Percentiles rank a stretch among this genome's conserved stretches.
These are phyloP conservation scores for Xylariaceae sp. DNA, from an alignment of 2,329 filamentous ascomycete genomes.

Conservation along the genomic window DNA sequence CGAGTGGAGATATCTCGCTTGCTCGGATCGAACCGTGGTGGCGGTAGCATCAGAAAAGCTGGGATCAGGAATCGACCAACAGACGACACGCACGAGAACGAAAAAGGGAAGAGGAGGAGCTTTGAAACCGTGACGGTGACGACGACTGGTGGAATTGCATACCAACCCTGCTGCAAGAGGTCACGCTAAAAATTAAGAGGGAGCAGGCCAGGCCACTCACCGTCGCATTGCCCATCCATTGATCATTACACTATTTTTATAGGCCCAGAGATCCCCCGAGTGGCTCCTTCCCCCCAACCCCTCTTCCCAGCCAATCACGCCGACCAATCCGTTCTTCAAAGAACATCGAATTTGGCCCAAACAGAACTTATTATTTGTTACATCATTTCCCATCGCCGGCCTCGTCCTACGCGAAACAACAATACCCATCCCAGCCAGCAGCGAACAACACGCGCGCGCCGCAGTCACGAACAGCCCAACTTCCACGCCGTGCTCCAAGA, in stretches of 20 bases:
- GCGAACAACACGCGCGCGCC: too few relatives aligned
- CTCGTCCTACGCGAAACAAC: constrained; percentile 11
- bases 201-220: too few relatives aligned
- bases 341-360: constrained; percentile 19
- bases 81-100: constrained; percentile 1
- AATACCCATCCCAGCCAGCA: too few relatives aligned
- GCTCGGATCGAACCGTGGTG: constrained; percentile 2
- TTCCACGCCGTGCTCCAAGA: too few relatives aligned
- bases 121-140: not conserved
- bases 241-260: too few relatives aligned
- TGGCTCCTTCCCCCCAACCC: constrained; percentile 8
- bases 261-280: not conserved
- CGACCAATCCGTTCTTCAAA: constrained; percentile 27
- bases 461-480: too few relatives aligned
- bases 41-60: not conserved
- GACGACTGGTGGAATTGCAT: too few relatives aligned
- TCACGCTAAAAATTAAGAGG: too few relatives aligned
- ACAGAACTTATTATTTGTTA: constrained; percentile 27
- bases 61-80: constrained; percentile 1
- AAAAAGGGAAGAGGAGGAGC: constrained; percentile 3
- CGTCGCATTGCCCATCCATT: not conserved
- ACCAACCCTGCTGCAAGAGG: too few relatives aligned
- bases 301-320: constrained; percentile 30
- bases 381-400: constrained; percentile 23
- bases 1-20: too few relatives aligned